These are phyloP conservation scores for Elaeis oleifera DNA, from an alignment of 202 grass and related monocot species.

Conservation along the genomic window DNA sequence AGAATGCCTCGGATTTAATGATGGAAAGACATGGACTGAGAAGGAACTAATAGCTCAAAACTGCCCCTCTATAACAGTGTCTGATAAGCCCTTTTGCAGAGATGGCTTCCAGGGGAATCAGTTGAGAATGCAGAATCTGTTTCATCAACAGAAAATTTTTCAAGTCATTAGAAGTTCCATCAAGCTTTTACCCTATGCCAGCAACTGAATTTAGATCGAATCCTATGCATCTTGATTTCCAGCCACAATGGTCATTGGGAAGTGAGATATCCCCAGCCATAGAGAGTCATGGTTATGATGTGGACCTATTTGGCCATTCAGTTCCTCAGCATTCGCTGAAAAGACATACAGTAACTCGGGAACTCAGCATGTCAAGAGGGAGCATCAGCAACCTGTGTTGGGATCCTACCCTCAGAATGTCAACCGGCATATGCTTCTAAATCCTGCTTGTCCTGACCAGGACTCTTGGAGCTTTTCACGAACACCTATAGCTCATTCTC, in stretches of 20 bases:
- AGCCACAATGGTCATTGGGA: neutral
- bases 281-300: constrained; percentile 3
- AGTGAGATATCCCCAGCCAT: neutral
- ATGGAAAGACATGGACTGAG: constrained; percentile 19
- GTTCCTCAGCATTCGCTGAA: constrained; percentile 8
- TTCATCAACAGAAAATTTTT: neutral
- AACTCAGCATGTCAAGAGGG: neutral
- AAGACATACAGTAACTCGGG: neutral
- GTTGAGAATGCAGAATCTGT: neutral
- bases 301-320: constrained; percentile 1
- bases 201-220: neutral
- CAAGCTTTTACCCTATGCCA: neutral
- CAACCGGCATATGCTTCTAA: too few species aligned
- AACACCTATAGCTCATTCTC: constrained; percentile 1
- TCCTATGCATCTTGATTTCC: constrained; percentile 13
- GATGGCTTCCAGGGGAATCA: constrained; percentile 4
- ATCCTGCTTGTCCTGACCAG: neutral
- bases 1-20: constrained; percentile 26
- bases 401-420: neutral
- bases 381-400: neutral
- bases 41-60: constrained; percentile 14
- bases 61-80: constrained; percentile 1
- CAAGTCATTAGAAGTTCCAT: neutral
- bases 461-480: neutral
- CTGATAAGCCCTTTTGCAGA: neutral